Base-by-base conservation (phyloP, 2,329 filamentous ascomycete species). In the Drechmeria coniospora region DNA sequence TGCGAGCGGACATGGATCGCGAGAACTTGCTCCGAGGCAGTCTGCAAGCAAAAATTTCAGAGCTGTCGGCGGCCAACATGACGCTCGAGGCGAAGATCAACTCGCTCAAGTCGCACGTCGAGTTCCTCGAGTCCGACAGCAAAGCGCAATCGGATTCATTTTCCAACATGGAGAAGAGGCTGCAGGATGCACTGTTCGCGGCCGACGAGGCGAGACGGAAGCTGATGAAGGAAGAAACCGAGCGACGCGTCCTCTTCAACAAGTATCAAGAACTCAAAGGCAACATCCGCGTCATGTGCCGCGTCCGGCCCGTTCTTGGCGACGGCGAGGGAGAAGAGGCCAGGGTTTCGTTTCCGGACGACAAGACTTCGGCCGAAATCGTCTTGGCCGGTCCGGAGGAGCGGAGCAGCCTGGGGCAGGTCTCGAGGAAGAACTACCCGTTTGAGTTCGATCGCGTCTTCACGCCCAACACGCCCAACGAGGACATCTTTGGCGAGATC, bases 221-320 rank as follows among this genome's bases (percentile, higher is more conserved):
- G 46, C 63, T 98, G 16, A 77, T 90, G 36, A 82, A 78, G 43
- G 90, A 95, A 47, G 90, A 98, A 54, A 90, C 81, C 1, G 63
- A 93, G 27, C 74, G 90, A 10, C 72, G 90, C 14, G 87, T 92
- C 41, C 67, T 98, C 0, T 93, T 95, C 60, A 95, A 95, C 54
- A 90, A 92, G 50, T 87, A 98, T 25, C 84, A 98, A 50, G 90
- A 98, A 47, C 69, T 98, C 33, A 94, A 93, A 52, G 90, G 90
- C 43, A 98, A 98, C 47, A 98, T 98, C 44, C 79, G 90, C 13
- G 90, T 98, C 39, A 98, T 98, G 72, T 95, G 87, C 47, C 75
- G 90, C 48, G 87, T 95, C 16, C 77, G 92, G 22, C 90, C 90
- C 1, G 61, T 77, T 0, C 59, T 79, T 14, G 61, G 61, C 15